Base-by-base conservation (phyloP, 169 alveolate genomes). In the Nephromyces sp. region DNA sequence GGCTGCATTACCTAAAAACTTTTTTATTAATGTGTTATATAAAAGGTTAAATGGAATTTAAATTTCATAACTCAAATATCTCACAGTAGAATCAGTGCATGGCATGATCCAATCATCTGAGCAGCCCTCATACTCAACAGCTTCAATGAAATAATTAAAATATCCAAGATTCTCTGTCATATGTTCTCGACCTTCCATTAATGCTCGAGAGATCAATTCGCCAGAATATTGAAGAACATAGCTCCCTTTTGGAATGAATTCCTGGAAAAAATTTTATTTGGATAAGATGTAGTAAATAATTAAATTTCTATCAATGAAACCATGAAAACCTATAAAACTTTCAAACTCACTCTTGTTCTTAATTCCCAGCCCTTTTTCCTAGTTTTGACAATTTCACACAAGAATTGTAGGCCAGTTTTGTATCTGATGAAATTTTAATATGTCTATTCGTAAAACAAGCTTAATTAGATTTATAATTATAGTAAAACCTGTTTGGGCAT, bases 171-270 rank as follows among this genome's bases (percentile, higher is more conserved):
- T 80, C 15, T 81, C 91, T 82, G 75, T 81, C 77, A 82, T 88
- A 74, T 82, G 90, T 70, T 78, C 89, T 70, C 92, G 71, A 21
- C 85, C 90, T 78, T 85, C 86, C 92, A 85, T 87, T 74, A 65
- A 90, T 68, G 83, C 87, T 74, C 82, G 78, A 74, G 78, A 82
- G 52, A 89, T 82, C 1, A 87, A 75, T 76, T 90, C 95, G 0
- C 95, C 95, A 25, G 87, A 89, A 72, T 90, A 90, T 79, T 90
- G 93, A 89, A 90, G 85, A 52, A 90, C 83, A 75, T 81, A 85
- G 0, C 92, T 83, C 33, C 89, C 92, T 8, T 74, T 80, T 30
- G 88, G 77, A 6, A 86, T 84, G 32, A 75, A 70, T 32, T 77
- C 85, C 74, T 72, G 74, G 4, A 1, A 31, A 15, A 4, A 27